phyloP scores from a whole-genome alignment of 345 rosid genomes.

The Acer saccharum region DNA sequence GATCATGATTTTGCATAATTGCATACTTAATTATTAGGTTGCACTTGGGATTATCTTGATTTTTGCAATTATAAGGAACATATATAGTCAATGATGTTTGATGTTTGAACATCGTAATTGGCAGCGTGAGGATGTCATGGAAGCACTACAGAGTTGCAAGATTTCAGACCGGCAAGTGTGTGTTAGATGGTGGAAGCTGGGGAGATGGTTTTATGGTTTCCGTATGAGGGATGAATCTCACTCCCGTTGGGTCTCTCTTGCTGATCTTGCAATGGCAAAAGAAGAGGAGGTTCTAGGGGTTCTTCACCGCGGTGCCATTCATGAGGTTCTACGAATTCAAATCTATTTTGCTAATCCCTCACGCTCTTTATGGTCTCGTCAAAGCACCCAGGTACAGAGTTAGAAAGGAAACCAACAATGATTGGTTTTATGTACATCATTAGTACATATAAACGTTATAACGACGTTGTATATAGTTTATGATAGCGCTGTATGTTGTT shows the following conservation, averaged over 20 bases:
- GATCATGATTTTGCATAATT: slow-evolving; percentile 10
- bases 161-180: slow-evolving; percentile 56
- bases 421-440: neutral
- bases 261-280: slow-evolving; percentile 42
- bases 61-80: neutral
- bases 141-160: slow-evolving; percentile 41
- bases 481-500: slow-evolving; percentile 4
- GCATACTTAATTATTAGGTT: neutral
- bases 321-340: slow-evolving; percentile 65
- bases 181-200: slow-evolving; percentile 72
- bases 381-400: slow-evolving; percentile 8
- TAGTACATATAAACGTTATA: neutral
- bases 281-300: slow-evolving; percentile 54
- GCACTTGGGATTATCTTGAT: neutral
- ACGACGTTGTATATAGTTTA: slow-evolving; percentile 9
- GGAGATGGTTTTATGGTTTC: slow-evolving; percentile 66
- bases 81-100: slow-evolving; percentile 6
- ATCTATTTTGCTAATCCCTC: slow-evolving; percentile 39
- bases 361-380: slow-evolving; percentile 35
- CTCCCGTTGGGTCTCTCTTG: slow-evolving; percentile 47
- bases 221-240: slow-evolving; percentile 69
- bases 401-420: neutral
- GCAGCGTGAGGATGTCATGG: slow-evolving; percentile 44
- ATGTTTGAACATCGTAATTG: slow-evolving; percentile 12
- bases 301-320: slow-evolving; percentile 65